Percentiles rank a stretch among this genome's conserved stretches.
These are phyloP conservation scores for Quercus mongolica DNA, from an alignment of 306 rosid species.

Conservation along the genomic window DNA sequence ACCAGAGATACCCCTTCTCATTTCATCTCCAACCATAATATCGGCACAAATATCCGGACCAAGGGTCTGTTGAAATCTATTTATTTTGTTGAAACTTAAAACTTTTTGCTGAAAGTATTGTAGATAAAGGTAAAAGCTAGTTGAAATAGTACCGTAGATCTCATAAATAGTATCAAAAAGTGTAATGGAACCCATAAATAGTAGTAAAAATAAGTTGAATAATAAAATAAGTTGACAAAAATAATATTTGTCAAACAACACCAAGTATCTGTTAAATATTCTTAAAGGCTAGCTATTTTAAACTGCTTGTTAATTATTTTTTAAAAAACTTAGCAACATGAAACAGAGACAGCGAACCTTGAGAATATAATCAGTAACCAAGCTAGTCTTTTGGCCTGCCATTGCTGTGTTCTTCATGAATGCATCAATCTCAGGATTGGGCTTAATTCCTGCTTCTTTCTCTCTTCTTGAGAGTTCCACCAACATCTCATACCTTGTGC, in stretches of 20 bases:
- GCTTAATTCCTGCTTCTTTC: conserved; percentile 60
- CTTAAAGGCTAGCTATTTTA: not conserved
- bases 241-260: no score
- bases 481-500: conserved; percentile 62
- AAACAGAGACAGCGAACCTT: conserved; percentile 18
- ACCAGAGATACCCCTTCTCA: conserved; percentile 59
- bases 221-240: no score
- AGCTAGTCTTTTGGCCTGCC: conserved; percentile 54
- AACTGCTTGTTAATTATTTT: not conserved
- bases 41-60: conserved; percentile 54
- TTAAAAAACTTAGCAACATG: not conserved
- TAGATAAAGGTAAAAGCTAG: no score
- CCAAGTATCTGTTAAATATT: conserved; percentile 23
- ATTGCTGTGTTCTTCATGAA: conserved; percentile 68
- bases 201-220: no score
- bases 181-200: fast-evolving
- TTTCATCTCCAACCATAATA: conserved; percentile 46
- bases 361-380: conserved; percentile 60
- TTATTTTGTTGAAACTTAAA: no score
- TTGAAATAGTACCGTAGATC: fast-evolving
- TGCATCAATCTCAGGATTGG: conserved; percentile 69
- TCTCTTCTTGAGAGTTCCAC: conserved; percentile 64
- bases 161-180: fast-evolving
- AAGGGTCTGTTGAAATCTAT: fast-evolving
- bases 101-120: no score